These are phyloP conservation scores for Phylloporus gajari DNA, from an alignment of 1,284 basidiomycete species.

Conservation along the genomic window DNA sequence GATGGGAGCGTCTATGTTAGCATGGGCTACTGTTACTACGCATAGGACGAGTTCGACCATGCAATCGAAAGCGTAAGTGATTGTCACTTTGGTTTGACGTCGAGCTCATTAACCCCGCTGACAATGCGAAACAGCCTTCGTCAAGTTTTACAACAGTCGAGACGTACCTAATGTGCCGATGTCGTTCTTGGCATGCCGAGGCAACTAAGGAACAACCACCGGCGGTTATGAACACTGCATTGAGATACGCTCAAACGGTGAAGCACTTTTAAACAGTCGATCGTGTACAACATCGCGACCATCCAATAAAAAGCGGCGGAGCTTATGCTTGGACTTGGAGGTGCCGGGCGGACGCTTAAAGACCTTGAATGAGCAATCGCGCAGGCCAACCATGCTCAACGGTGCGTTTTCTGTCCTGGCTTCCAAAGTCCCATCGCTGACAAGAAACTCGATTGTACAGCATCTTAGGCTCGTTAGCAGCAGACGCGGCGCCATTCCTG, in stretches of 20 bases:
- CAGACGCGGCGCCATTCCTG: conserved; percentile 74
- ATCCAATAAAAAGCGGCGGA: conserved; percentile 95
- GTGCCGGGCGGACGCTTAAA: conserved; percentile 79
- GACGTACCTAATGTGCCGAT: conserved; percentile 86
- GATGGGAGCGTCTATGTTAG: conserved; percentile 92
- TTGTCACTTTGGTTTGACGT: not conserved
- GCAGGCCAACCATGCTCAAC: conserved; percentile 88
- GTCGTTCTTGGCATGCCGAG: conserved; percentile 91
- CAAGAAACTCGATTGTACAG: conserved; percentile 51
- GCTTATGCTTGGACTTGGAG: conserved; percentile 78
- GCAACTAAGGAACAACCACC: conserved; percentile 89
- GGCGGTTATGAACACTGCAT: conserved; percentile 79
- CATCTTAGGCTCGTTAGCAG: conserved; percentile 83
- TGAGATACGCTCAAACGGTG: conserved; percentile 78
- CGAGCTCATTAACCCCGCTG: not conserved
- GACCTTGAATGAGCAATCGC: conserved; percentile 83
- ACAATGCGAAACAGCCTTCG: conserved; percentile 89
- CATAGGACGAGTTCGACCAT: conserved; percentile 90
- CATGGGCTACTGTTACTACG: conserved; percentile 94
- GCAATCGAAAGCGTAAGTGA: conserved; percentile 91
- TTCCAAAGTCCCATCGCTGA: conserved; percentile 4
- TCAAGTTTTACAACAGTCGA: conserved; percentile 75
- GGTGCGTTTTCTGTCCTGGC: conserved; percentile 58
- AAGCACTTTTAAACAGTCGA: conserved; percentile 78
- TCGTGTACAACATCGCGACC: conserved; percentile 94